These are phyloP conservation scores for Epithemia pelagica DNA, from an alignment of 108 stramenopile genomes.

Conservation along the genomic window DNA sequence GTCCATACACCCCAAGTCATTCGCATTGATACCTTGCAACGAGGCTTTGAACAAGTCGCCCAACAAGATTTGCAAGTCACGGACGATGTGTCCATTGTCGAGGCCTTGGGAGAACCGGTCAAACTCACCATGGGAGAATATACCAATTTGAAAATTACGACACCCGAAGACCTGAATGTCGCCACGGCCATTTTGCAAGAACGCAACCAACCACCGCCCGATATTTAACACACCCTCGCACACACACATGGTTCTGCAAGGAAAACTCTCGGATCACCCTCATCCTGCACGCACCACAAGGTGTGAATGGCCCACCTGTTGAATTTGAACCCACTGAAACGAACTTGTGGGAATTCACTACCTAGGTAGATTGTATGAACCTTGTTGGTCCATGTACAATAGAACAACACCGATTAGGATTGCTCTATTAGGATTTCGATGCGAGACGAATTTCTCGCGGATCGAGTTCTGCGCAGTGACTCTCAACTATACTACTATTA, in stretches of 20 bases:
- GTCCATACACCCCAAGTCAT: conserved; percentile 93
- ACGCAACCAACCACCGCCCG: conserved; percentile 12
- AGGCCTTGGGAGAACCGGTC: conserved; percentile 86
- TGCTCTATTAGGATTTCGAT: no score
- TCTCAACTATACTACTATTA: no score
- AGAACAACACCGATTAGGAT: no score
- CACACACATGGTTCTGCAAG: background rate
- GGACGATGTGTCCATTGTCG: conserved; percentile 94
- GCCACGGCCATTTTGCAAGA: conserved; percentile 79
- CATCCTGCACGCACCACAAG: no score
- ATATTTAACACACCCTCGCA: background rate
- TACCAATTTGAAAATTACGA: conserved; percentile 95
- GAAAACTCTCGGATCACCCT: no score
- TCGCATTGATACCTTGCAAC: conserved; percentile 58
- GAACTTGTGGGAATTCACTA: no score
- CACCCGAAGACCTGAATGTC: conserved; percentile 93
- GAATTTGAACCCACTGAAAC: no score
- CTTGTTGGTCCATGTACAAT: no score
- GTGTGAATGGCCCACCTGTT: no score
- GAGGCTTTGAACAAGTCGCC: conserved; percentile 78
- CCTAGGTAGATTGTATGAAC: no score
- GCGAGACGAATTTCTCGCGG: no score
- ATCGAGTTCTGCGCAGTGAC: no score
- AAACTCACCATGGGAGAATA: conserved; percentile 92
- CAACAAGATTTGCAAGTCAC: conserved; percentile 82